These are phyloP conservation scores for Isabelozyma rhagii DNA, from an alignment of 805 yeast species.

Conservation along the genomic window DNA sequence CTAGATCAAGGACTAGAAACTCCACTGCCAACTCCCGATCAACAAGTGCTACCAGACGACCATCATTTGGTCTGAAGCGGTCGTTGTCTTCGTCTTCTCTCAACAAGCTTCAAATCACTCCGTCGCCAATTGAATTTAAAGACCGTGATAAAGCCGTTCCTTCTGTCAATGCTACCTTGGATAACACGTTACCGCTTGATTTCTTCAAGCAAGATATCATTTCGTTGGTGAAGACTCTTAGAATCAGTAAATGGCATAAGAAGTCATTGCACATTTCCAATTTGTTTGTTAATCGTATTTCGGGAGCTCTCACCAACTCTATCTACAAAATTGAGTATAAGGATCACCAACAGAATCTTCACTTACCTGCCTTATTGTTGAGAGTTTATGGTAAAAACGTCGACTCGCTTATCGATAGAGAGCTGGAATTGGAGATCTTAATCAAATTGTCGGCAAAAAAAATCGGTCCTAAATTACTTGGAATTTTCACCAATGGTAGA, in stretches of 20 bases:
- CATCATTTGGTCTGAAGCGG: conserved; percentile 28
- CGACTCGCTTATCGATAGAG: conserved; percentile 81
- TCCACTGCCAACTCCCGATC: conserved; percentile 33
- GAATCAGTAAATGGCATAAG: conserved; percentile 77
- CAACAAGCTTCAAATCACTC: conserved; percentile 22
- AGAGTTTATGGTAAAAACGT: conserved; percentile 89
- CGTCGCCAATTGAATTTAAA: conserved; percentile 21
- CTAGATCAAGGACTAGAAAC: conserved; percentile 32
- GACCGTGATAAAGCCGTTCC: conserved; percentile 39
- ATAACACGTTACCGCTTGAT: conserved; percentile 75
- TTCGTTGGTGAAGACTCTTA: conserved; percentile 57
- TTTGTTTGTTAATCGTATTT: conserved; percentile 61
- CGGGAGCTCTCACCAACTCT: conserved; percentile 92
- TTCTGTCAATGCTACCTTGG: conserved; percentile 58
- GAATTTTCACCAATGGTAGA: conserved; percentile 89
- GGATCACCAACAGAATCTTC: conserved; percentile 27
- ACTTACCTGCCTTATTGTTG: conserved; percentile 61
- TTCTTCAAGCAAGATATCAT: conserved; percentile 82
- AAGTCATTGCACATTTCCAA: conserved; percentile 39
- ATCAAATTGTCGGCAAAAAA: conserved; percentile 69
- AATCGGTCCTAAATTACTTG: conserved; percentile 86
- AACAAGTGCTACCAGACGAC: conserved; percentile 31
- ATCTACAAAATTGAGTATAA: conserved; percentile 71
- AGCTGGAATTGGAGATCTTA: conserved; percentile 69
- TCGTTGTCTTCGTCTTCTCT: conserved; percentile 35